Percentiles rank a stretch among this genome's conserved stretches.
Evolutionary conservation across 768 basidiomycete species (phyloP).

Genomic region (Podaxis sp.): DNA sequence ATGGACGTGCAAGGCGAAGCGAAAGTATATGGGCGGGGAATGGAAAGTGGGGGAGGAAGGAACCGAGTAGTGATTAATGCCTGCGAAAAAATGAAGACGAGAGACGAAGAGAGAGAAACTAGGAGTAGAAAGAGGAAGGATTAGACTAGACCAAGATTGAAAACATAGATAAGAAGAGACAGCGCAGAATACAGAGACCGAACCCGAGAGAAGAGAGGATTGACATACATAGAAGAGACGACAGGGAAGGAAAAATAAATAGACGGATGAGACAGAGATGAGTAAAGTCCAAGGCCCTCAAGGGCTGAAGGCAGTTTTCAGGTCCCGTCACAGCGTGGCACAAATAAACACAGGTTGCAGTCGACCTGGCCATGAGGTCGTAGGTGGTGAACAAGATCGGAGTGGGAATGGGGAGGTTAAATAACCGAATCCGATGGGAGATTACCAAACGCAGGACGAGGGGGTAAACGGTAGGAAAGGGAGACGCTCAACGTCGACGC

Average conservation of each 20-base stretch:
- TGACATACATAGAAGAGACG: conserved; percentile 22
- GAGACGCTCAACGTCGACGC: neutral
- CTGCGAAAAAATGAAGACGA: neutral
- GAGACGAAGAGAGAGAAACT: conserved; percentile 20
- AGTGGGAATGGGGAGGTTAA: neutral
- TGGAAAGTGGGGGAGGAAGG: conserved; percentile 15
- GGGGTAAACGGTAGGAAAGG: neutral
- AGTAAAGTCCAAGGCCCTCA: conserved; percentile 3
- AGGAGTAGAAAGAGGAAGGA: conserved; percentile 16
- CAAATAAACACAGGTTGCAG: neutral
- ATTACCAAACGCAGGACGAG: conserved; percentile 13
- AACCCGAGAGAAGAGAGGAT: conserved; percentile 9
- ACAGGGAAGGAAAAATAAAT: conserved; percentile 12
- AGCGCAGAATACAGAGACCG: conserved; percentile 21
- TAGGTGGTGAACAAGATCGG: neutral
- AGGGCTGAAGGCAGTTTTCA: neutral
- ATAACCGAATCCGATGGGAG: neutral
- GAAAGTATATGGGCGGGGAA: neutral
- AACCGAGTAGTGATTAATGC: conserved; percentile 24
- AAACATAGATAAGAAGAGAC: conserved; percentile 20
- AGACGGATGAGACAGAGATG: conserved; percentile 11
- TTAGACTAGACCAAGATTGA: conserved; percentile 4
- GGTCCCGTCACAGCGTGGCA: neutral
- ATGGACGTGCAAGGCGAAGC: neutral
- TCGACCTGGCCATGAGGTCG: conserved; percentile 12